Conservation (phyloP, 1,284 basidiomycete species). For the Chondrostereum purpureum region DNA sequence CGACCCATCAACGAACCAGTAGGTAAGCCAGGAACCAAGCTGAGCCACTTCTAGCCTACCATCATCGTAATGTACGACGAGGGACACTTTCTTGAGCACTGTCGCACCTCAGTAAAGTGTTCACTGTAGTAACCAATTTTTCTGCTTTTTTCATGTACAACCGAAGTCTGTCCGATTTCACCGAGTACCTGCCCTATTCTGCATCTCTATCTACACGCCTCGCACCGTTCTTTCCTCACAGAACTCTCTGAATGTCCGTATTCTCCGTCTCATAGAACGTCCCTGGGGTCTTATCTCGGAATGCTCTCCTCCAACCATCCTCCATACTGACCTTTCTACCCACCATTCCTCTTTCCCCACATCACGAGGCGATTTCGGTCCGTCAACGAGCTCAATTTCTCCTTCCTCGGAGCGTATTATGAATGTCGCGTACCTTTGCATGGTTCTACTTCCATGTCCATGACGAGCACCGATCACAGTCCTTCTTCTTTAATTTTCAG, state of each 20-base stretch:
- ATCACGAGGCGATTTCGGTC: conserved; percentile 8
- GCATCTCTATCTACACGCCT: not conserved
- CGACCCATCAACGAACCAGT: not conserved
- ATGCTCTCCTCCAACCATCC: not conserved
- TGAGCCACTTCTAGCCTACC: not conserved
- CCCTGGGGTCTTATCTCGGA: conserved; percentile 11
- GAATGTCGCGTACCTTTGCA: not conserved
- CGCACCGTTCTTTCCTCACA: too few species aligned
- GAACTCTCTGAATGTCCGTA: too few species aligned
- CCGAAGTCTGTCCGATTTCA: not conserved
- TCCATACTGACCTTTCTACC: not conserved
- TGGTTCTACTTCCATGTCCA: too few species aligned
- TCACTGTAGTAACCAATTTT: too few species aligned
- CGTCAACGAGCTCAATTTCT: conserved; percentile 7
- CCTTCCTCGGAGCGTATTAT: conserved; percentile 11
- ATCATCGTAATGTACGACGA: too few species aligned
- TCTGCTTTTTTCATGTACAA: not conserved
- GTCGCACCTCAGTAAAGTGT: too few species aligned
- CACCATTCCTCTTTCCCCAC: conserved; percentile 6
- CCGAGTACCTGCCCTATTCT: not conserved
- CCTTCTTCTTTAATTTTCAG: too few species aligned
- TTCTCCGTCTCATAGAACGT: too few species aligned
- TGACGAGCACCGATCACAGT: too few species aligned
- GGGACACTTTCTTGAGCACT: too few species aligned
- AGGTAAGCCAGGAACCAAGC: not conserved